phyloP scores from a whole-genome alignment of 768 basidiomycete species.

The Lyophyllum semitale region DNA sequence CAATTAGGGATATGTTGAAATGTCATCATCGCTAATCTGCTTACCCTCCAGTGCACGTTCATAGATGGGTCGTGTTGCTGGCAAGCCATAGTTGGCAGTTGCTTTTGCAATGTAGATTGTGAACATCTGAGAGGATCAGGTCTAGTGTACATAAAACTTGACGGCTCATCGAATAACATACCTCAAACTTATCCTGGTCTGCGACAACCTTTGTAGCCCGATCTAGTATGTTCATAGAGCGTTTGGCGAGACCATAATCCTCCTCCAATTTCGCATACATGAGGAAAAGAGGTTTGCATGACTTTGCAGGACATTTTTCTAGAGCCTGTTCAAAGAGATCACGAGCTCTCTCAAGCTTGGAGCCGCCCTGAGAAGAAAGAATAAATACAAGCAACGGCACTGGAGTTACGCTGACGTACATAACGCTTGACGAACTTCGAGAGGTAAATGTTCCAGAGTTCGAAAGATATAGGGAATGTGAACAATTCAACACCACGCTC shows the following conservation, averaged over 20 bases:
- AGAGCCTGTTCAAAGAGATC: constrained; percentile 98
- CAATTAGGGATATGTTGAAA: neutral
- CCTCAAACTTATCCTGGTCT: constrained; percentile 94
- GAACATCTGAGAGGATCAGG: constrained; percentile 68
- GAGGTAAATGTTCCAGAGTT: constrained; percentile 99
- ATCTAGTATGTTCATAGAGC: constrained; percentile 95
- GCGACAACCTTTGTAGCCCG: constrained; percentile 86
- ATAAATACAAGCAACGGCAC: neutral
- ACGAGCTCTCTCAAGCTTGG: constrained; percentile 92
- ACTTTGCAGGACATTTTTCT: constrained; percentile 94
- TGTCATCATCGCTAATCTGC: neutral
- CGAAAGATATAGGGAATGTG: constrained; percentile 97
- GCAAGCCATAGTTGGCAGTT: constrained; percentile 91
- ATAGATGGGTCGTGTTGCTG: constrained; percentile 95
- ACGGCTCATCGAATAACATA: constrained; percentile 34
- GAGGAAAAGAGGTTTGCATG: constrained; percentile 91
- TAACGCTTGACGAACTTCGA: constrained; percentile 97
- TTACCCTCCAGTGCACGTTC: constrained; percentile 85
- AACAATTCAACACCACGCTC: constrained; percentile 97
- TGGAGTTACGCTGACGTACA: constrained; percentile 46
- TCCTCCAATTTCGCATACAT: constrained; percentile 98
- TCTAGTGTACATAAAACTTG: neutral
- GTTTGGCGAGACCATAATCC: constrained; percentile 91
- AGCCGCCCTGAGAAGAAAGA: constrained; percentile 64
- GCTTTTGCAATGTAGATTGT: constrained; percentile 98